Conservation (phyloP, 306 rosid species). For the Gastrolobium bilobum region DNA sequence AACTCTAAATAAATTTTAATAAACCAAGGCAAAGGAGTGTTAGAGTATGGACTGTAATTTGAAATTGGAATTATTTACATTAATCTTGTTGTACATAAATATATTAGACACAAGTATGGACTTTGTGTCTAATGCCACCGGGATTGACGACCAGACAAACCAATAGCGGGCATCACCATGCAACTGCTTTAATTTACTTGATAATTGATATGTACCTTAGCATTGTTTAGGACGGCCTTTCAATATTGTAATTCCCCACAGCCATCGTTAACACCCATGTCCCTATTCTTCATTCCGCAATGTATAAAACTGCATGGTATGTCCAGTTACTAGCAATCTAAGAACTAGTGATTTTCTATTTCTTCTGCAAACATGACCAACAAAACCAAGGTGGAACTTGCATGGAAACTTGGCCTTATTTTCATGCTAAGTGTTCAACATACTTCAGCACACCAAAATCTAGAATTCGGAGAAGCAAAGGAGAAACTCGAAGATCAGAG, state of each 20-base stretch:
- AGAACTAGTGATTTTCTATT: constrained; percentile 21
- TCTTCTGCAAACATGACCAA: constrained; percentile 32
- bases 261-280: constrained; percentile 40
- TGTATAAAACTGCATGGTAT: constrained; percentile 30
- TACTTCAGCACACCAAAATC: constrained; percentile 37
- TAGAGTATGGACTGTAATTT: no score
- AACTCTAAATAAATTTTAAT: no score
- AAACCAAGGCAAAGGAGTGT: no score
- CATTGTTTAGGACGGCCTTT: not conserved
- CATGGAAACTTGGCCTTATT: constrained; percentile 41
- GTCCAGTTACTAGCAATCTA: not conserved
- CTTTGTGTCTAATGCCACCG: not conserved
- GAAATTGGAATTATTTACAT: no score
- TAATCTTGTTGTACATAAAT: no score
- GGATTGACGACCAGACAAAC: not conserved
- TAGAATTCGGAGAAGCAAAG: not conserved
- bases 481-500: constrained; percentile 4
- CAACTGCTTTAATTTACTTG: constrained; percentile 14
- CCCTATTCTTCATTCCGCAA: not conserved
- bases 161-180: constrained; percentile 45
- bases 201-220: not conserved
- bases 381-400: constrained; percentile 32
- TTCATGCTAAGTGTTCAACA: not conserved
- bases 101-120: no score
- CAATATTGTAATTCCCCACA: not conserved